These are phyloP conservation scores for Thraustochytrium striatum DNA, from an alignment of 352 stramenopile species.

Conservation along the genomic window DNA sequence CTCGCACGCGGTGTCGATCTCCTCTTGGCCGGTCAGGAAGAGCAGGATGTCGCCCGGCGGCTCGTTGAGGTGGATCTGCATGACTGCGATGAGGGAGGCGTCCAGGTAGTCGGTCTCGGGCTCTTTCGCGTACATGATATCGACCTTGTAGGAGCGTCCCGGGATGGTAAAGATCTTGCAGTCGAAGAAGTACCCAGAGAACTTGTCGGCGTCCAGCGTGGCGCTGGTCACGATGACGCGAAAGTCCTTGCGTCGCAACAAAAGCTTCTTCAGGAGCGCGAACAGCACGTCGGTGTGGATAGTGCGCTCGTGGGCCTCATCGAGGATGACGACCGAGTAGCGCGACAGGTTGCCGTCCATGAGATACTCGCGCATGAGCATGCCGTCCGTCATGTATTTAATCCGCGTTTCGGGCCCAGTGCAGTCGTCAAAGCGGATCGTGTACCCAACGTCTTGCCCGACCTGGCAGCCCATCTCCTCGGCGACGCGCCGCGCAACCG, in stretches of 20 bases:
- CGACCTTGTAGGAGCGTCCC: constrained; percentile 93
- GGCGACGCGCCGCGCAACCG: constrained; percentile 91
- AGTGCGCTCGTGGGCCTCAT: constrained; percentile 96
- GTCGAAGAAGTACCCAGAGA: constrained; percentile 68
- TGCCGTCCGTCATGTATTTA: constrained; percentile 99
- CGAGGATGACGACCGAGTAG: constrained; percentile 86
- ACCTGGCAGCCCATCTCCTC: constrained; percentile 91
- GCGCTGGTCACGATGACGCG: constrained; percentile 82
- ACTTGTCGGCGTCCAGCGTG: constrained; percentile 73
- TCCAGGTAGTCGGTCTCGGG: constrained; percentile 97
- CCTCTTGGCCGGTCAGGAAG: constrained; percentile 91
- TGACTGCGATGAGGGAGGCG: constrained; percentile 92
- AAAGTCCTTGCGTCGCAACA: constrained; percentile 67
- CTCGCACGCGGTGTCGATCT: constrained; percentile 96
- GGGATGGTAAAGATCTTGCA: constrained; percentile 94
- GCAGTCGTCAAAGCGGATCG: constrained; percentile 82
- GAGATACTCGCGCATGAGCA: constrained; percentile 98
- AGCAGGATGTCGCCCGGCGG: constrained; percentile 96
- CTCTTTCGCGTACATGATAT: constrained; percentile 97
- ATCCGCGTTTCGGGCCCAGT: constrained; percentile 93
- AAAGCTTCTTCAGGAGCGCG: constrained; percentile 75
- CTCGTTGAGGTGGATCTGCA: constrained; percentile 98
- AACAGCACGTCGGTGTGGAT: constrained; percentile 98
- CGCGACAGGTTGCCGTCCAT: constrained; percentile 84
- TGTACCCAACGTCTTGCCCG: constrained; percentile 87